Conservation (phyloP, 768 basidiomycete species). For the Mycena haematopus region DNA sequence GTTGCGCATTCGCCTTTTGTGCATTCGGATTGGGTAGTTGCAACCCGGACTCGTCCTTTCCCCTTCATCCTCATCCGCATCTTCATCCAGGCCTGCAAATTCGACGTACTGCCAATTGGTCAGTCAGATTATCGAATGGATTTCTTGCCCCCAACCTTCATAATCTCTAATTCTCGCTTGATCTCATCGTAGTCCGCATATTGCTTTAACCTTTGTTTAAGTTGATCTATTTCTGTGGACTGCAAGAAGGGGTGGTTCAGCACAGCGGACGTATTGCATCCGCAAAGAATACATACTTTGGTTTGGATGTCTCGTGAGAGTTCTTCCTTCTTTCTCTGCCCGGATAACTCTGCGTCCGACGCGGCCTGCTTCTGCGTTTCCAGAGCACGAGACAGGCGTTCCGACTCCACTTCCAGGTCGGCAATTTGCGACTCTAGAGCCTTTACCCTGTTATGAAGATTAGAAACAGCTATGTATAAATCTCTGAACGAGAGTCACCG, state of each 20-base stretch:
- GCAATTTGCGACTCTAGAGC: conserved; percentile 74
- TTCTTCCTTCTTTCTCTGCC: conserved; percentile 65
- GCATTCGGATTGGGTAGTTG: conserved; percentile 90
- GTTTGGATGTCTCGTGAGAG: conserved; percentile 62
- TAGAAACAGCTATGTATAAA: not conserved
- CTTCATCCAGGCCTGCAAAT: conserved; percentile 87
- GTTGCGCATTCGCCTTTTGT: conserved; percentile 76
- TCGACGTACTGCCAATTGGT: conserved; percentile 79
- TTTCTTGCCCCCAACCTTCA: conserved; percentile 73
- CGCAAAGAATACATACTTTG: conserved; percentile 46
- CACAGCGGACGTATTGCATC: not conserved
- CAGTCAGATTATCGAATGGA: not conserved
- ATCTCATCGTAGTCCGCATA: conserved; percentile 94
- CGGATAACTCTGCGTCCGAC: conserved; percentile 51
- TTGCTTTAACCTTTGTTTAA: conserved; percentile 72
- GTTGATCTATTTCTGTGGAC: conserved; percentile 68
- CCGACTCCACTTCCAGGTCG: conserved; percentile 79
- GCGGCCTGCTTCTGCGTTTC: conserved; percentile 63
- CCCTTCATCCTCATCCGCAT: conserved; percentile 63
- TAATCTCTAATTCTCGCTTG: conserved; percentile 96
- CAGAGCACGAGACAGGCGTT: conserved; percentile 69
- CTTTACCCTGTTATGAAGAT: conserved; percentile 57
- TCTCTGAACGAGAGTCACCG: conserved; percentile 53
- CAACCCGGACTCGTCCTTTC: conserved; percentile 51
- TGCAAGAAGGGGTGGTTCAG: conserved; percentile 36